These are phyloP conservation scores for Ceratocystis colombiana DNA, from an alignment of 2,329 filamentous ascomycete genomes.

Conservation along the genomic window DNA sequence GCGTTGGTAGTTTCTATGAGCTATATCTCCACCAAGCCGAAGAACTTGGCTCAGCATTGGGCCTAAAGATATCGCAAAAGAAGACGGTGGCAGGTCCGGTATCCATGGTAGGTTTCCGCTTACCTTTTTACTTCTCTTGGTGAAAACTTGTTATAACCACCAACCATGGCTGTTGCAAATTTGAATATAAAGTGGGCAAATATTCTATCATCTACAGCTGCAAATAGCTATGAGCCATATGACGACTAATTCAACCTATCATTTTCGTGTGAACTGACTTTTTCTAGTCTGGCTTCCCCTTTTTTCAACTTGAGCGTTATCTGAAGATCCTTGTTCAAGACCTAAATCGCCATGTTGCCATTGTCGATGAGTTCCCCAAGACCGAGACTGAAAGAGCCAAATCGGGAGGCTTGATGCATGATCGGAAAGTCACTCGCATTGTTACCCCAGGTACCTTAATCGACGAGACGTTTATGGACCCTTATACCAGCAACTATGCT, in stretches of 20 bases:
- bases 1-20: slow-evolving; percentile 95
- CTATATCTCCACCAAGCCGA: slow-evolving; percentile 95
- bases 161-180: not conserved
- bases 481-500: slow-evolving; percentile 85
- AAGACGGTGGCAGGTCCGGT: slow-evolving; percentile 70
- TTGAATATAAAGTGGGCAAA: too few species aligned
- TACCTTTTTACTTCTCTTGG: slow-evolving; percentile 26
- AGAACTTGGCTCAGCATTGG: slow-evolving; percentile 73
- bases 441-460: slow-evolving; percentile 93
- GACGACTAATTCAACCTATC: not conserved
- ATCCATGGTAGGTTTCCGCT: slow-evolving; percentile 57
- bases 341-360: slow-evolving; percentile 78
- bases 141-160: not conserved
- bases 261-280: not conserved
- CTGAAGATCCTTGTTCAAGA: slow-evolving; percentile 90
- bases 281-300: slow-evolving; percentile 74
- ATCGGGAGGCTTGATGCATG: slow-evolving; percentile 62
- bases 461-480: slow-evolving; percentile 95
- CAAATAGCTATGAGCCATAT: not conserved
- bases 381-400: slow-evolving; percentile 55
- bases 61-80: slow-evolving; percentile 74
- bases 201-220: not conserved
- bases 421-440: slow-evolving; percentile 73
- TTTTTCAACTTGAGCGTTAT: slow-evolving; percentile 83
- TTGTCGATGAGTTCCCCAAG: slow-evolving; percentile 86